phyloP scores from a whole-genome alignment of 495 filamentous ascomycete species.

The Neurospora tetrasperma region DNA sequence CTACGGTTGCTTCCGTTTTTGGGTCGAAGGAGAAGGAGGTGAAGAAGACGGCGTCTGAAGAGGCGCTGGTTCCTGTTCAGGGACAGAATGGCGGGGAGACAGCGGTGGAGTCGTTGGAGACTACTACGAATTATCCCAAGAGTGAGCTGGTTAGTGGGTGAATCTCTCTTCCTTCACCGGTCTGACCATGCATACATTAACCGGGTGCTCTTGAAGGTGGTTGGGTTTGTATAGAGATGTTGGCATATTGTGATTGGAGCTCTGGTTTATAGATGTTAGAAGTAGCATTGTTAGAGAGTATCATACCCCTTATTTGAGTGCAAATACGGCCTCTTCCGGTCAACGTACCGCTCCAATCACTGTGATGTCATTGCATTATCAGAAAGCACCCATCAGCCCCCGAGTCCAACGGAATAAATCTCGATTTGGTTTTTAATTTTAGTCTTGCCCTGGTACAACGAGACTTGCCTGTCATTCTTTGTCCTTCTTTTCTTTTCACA shows the following conservation, averaged over 20 bases:
- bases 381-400: too few relatives aligned
- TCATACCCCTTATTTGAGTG: neutral
- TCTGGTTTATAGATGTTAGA: neutral
- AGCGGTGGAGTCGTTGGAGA: constrained; percentile 7
- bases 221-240: neutral
- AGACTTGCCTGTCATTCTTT: neutral
- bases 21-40: constrained; percentile 12
- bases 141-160: constrained; percentile 22
- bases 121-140: constrained; percentile 8
- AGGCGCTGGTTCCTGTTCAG: neutral
- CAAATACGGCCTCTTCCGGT: neutral
- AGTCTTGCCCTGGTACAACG: neutral
- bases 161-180: neutral
- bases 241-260: neutral
- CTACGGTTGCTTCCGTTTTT: constrained; percentile 3
- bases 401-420: too few relatives aligned
- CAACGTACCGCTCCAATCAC: neutral
- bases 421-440: neutral
- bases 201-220: neutral
- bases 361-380: neutral
- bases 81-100: neutral
- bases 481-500: constrained; percentile 1
- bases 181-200: neutral
- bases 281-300: neutral
- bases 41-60: constrained; percentile 13